phyloP scores from a whole-genome alignment of 2,329 filamentous ascomycete genomes.

The Colletotrichum navitas region DNA sequence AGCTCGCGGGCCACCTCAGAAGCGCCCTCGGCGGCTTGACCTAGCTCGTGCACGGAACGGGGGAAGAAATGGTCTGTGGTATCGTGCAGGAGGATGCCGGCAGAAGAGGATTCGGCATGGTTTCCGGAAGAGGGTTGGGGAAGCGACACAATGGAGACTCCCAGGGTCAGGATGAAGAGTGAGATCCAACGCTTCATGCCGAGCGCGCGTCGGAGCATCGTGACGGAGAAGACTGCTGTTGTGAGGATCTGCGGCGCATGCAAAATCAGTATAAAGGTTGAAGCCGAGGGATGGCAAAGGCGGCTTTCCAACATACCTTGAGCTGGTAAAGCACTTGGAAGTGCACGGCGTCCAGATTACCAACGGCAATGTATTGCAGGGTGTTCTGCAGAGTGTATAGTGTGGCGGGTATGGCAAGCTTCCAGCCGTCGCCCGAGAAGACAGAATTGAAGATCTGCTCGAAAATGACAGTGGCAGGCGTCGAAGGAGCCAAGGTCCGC shows the following conservation, averaged over 20 bases:
- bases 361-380: constrained; percentile 92
- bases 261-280: not conserved
- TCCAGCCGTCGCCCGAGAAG: constrained; percentile 94
- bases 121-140: constrained; percentile 55
- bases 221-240: constrained; percentile 87
- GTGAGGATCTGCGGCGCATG: constrained; percentile 75
- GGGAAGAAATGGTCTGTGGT: constrained; percentile 79
- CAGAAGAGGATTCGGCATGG: constrained; percentile 65
- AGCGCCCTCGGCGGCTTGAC: constrained; percentile 62
- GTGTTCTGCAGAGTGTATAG: constrained; percentile 94
- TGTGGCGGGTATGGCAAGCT: constrained; percentile 87
- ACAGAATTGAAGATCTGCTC: constrained; percentile 83
- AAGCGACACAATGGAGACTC: constrained; percentile 87
- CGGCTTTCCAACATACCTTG: constrained; percentile 67
- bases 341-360: constrained; percentile 90
- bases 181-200: constrained; percentile 83
- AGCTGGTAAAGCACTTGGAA: constrained; percentile 96
- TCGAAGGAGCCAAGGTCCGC: constrained; percentile 79
- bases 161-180: constrained; percentile 81
- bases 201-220: constrained; percentile 79
- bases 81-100: constrained; percentile 72
- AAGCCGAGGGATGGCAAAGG: not conserved
- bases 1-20: constrained; percentile 64
- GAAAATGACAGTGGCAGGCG: constrained; percentile 84
- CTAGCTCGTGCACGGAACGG: constrained; percentile 81